Evolutionary conservation across 495 filamentous ascomycete species (phyloP), one percentile per base, ranked within the genome.

Genomic region (Penicillium simplicissimum): DNA sequence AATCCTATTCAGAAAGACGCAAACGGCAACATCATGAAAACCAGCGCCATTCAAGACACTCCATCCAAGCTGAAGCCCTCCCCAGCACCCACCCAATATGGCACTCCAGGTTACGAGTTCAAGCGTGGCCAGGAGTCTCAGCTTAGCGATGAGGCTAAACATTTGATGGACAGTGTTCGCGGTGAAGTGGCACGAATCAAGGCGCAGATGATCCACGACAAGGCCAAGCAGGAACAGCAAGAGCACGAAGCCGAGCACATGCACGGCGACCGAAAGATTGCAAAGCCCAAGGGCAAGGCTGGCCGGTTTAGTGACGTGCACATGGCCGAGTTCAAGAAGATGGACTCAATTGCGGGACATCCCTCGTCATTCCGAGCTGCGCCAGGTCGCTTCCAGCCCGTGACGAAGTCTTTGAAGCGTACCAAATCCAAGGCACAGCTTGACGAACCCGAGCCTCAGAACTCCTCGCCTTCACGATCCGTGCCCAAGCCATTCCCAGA

Each of bases 261-360:
- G 10, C 74, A 73, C 33, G 79, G 75, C 48, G 81, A 77, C 14
- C 87, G 92, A 59, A 92, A 85, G 74, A 90, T 96, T 62, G 91
- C 88, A 6, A 81, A 83, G 51, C 84, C 93, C 19, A 95, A 88
- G 74, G 88, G 91, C 53, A 94, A 88, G 71, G 80, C 83, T 49
- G 77, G 86, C 38, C 83, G 93, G 5, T 97, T 87, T 76, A 96
- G 90, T 67, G 85, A 90, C 58, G 85, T 83, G 52, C 93, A 97
- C 70, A 90, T 90, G 85, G 84, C 86, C 52, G 82, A 93, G 68
- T 97, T 97, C 79, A 91, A 89, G 75, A 97, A 95, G 81, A 96
- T 97, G 93, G 92, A 96, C 66, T 96, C 92, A 11, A 97, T 97
- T 72, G 90, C 84, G 23, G 87, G 86, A 57, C 93, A 97, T 76